Evolutionary conservation across 305 asterid genomes (phyloP), one percentile per base, ranked within the genome.

Genomic region (Rubia occidens): DNA sequence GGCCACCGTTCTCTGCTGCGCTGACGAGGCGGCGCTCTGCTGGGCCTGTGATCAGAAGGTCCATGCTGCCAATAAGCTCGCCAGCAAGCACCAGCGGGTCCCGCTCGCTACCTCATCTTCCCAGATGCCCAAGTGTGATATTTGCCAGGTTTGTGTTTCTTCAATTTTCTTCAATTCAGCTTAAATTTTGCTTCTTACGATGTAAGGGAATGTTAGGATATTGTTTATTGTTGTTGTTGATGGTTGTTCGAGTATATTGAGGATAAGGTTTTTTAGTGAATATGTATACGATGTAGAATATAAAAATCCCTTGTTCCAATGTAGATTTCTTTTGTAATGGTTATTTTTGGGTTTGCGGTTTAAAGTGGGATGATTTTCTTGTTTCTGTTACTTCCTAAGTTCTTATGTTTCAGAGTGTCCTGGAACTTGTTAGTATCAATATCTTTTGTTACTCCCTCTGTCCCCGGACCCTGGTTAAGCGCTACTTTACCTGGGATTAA

Each of bases 1-100:
- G 81, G 99, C 99, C 7, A 82, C 69, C 53, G 86, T 94, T 11
- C 79, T 89, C 39, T 94, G 99, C 83, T 94, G 99, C 77, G 96
- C 97, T 5, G 99, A 94, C 72, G 99, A 94, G 85, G 97, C 96
- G 75, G 99, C 95, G 21, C 87, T 94, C 11, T 94, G 97, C 32
- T 74, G 76, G 85, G 63, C 58, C 0, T 94, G 99, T 75, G 97
- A 94, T 70, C 82, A 81, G 78, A 88, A 85, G 40, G 95, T 91
- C 42, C 99, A 94, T 71, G 95, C 90, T 8, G 96, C 95, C 37
- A 94, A 90, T 62, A 94, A 89, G 83, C 92, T 93, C 5, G 95
- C 96, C 3, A 77, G 86, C 58, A 93, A 88, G 67, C 98, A 94
- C 66, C 98, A 90, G 76, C 81, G 99, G 74, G 84, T 94, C 51